These are phyloP conservation scores for Hansfordia pulvinata DNA, from an alignment of 2,329 filamentous ascomycete genomes.

Conservation along the genomic window DNA sequence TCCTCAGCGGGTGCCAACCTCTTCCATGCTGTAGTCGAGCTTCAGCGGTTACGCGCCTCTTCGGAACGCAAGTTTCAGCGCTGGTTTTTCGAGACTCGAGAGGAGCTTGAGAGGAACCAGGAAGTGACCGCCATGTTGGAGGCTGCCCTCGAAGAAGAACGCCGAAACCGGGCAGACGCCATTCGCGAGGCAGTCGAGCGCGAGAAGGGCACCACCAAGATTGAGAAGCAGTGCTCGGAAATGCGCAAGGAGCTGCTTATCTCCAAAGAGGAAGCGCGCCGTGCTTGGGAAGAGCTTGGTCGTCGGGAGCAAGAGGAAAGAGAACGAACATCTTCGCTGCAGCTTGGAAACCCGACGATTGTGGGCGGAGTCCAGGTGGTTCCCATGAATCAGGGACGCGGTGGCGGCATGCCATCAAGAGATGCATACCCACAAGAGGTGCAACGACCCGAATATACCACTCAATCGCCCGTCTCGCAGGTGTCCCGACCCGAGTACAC, in stretches of 20 bases:
- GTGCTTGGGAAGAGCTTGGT: constrained; percentile 95
- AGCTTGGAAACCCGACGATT: constrained; percentile 75
- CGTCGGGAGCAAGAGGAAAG: constrained; percentile 86
- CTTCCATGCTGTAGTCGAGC: constrained; percentile 92
- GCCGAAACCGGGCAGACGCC: constrained; percentile 53
- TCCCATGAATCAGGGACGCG: constrained; percentile 66
- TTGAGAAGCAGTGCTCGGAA: constrained; percentile 70
- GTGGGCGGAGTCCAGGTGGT: constrained; percentile 93
- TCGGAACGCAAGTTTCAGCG: constrained; percentile 96
- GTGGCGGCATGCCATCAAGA: constrained; percentile 16
- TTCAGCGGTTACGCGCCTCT: constrained; percentile 84
- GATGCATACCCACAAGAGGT: no score
- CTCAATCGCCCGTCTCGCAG: constrained; percentile 12
- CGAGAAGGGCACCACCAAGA: constrained; percentile 53
- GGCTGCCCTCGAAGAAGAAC: constrained; percentile 59
- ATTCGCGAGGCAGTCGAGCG: constrained; percentile 52
- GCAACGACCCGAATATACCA: no score
- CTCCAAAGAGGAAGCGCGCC: constrained; percentile 86
- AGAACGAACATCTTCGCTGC: constrained; percentile 71
- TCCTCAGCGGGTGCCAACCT: constrained; percentile 93
- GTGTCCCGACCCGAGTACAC: constrained; percentile 22
- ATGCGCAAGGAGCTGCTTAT: constrained; percentile 90
- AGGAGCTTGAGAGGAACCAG: constrained; percentile 72
- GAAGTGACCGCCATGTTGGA: constrained; percentile 77
- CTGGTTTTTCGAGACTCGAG: constrained; percentile 93